Base-by-base conservation (phyloP, 2,329 filamentous ascomycete species). In the Elsinoe batatas region DNA sequence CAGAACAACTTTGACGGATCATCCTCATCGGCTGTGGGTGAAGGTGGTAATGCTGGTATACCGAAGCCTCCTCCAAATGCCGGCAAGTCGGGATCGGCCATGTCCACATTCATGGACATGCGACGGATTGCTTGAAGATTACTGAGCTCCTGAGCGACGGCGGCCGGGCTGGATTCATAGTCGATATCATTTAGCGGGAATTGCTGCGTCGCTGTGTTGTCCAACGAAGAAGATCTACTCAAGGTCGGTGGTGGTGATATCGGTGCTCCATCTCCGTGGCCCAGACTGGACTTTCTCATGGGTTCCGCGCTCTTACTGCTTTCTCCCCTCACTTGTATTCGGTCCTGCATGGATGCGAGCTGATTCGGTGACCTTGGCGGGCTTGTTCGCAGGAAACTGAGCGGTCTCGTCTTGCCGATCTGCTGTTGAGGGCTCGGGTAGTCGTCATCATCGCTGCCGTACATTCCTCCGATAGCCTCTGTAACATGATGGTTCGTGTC, bases 401-500 rank as follows among this genome's bases (percentile, higher is more conserved):
- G 72, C 35, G 87, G 87, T 44, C 86, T 82, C 38, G 76, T 80
- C 62, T 81, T 79, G 15, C 47, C 47, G 32, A 12, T 22, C 64
- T 75, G 73, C 62, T 72, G 75, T 38, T 54, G 44, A 38, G 53
- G 54, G 64, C 69, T 60, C 56, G 58, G 53, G 17, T 59, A 55
- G 59, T 67, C 72, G 63, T 78, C 72, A 64, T 88, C 81, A 54
- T 58, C 54, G 43, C 46, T 57, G 65, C 87, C 88, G 72, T 96
- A 95, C 72, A 95, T 81, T 64, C 90, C 90, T 53, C 88, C 88
- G 71, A 95, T 95, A 58, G 89, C 87, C 71, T 95, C 91, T 56
- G 90, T 95, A 68, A 95, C 88, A 80, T 95, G 91, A 73, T 95
- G 89, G 72, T 80, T 89, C 59, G 91, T 87, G 72, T 95, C 90